Conservation (phyloP, 495 filamentous ascomycete species). For the Aspergillus biplanus region DNA sequence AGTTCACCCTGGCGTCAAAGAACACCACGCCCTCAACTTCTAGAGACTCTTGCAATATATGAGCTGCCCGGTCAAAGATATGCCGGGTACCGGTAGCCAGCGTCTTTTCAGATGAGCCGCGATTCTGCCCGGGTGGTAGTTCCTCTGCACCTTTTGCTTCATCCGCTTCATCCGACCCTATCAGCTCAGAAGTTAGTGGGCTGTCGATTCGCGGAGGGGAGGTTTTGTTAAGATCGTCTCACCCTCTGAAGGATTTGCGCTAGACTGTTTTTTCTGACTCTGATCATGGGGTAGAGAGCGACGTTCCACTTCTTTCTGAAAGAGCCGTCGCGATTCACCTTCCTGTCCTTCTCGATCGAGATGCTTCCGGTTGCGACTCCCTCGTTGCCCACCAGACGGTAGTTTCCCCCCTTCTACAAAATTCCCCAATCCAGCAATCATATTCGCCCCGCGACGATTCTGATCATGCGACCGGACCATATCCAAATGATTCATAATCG, state of each 20-base stretch:
- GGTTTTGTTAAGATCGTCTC: too few species aligned
- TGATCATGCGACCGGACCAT: constrained; percentile 12
- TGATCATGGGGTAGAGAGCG: too few species aligned
- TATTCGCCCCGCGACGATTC: constrained; percentile 12
- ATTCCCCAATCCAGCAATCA: constrained; percentile 24
- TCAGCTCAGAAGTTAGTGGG: too few species aligned
- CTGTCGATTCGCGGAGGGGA: too few species aligned
- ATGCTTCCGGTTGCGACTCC: not conserved
- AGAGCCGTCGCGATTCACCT: not conserved
- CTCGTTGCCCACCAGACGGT: not conserved
- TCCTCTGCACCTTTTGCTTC: too few species aligned
- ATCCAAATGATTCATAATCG: constrained; percentile 24
- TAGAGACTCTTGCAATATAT: constrained; percentile 50
- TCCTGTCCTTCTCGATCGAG: not conserved
- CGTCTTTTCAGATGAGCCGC: too few species aligned
- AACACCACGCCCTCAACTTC: constrained; percentile 52
- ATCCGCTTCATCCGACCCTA: too few species aligned
- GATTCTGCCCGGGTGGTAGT: too few species aligned
- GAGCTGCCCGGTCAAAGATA: constrained; percentile 38
- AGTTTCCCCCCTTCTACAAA: constrained; percentile 21
- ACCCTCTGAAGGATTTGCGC: too few species aligned
- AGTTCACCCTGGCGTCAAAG: constrained; percentile 41
- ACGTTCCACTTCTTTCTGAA: too few species aligned
- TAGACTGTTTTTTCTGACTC: too few species aligned
- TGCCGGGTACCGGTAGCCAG: constrained; percentile 7